These are phyloP conservation scores for Exophiala mesophila DNA, from an alignment of 2,329 filamentous ascomycete species.

Conservation along the genomic window DNA sequence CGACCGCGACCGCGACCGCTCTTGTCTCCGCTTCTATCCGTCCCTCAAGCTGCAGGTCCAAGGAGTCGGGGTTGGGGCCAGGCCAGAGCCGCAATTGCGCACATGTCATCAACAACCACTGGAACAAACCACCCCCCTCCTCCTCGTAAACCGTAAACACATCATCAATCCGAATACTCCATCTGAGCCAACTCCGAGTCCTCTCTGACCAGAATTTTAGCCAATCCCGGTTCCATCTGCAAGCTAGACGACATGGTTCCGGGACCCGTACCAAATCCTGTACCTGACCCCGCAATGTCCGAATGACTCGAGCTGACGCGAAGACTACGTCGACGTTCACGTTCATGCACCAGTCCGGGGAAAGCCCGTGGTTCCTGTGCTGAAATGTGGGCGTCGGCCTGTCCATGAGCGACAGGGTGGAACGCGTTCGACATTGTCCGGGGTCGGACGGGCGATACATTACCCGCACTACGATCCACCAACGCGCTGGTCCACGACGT, in stretches of 20 bases:
- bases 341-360: constrained; percentile 40
- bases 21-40: too few relatives aligned
- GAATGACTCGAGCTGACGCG: constrained; percentile 22
- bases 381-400: constrained; percentile 22
- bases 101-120: too few relatives aligned
- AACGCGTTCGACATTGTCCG: constrained; percentile 18
- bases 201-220: constrained; percentile 23
- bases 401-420: not conserved
- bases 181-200: constrained; percentile 19
- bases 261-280: too few relatives aligned
- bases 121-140: too few relatives aligned
- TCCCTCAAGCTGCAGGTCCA: too few relatives aligned
- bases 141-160: not conserved
- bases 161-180: constrained; percentile 16
- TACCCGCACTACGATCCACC: constrained; percentile 6
- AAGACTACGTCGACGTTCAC: constrained; percentile 29
- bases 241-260: constrained; percentile 20
- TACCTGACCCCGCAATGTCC: constrained; percentile 20
- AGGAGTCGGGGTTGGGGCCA: too few relatives aligned
- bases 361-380: constrained; percentile 37
- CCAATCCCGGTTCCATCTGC: constrained; percentile 24
- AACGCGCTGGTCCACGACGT: constrained; percentile 12
- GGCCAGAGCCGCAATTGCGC: too few relatives aligned
- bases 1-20: too few relatives aligned
- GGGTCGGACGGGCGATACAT: constrained; percentile 19